phyloP scores from a whole-genome alignment of 352 stramenopile species.

The Phytophthora crassamura region DNA sequence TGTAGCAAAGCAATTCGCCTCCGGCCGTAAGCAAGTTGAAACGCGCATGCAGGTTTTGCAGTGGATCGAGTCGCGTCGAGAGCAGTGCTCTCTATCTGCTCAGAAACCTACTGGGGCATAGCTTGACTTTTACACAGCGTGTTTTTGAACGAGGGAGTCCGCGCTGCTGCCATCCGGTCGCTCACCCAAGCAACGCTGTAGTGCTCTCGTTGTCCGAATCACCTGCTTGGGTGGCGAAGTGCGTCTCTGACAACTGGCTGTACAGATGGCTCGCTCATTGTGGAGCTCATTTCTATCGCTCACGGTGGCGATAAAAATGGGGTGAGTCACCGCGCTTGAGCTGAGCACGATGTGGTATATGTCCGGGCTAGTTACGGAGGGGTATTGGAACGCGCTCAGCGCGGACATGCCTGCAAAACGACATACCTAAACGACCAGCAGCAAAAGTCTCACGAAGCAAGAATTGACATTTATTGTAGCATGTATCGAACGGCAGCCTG shows the following conservation, averaged over 20 bases:
- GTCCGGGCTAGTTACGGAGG: background rate
- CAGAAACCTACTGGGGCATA: slow-evolving; percentile 12
- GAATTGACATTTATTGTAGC: too few relatives aligned
- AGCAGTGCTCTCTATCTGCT: background rate
- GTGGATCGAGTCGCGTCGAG: too few relatives aligned
- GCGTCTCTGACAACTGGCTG: background rate
- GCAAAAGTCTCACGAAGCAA: too few relatives aligned
- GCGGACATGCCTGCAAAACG: too few relatives aligned
- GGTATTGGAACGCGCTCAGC: background rate
- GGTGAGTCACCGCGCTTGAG: background rate
- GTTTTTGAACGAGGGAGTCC: slow-evolving; percentile 11
- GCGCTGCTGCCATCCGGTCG: slow-evolving; percentile 4
- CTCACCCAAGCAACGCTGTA: background rate
- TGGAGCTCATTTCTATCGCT: slow-evolving; percentile 26
- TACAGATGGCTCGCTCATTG: slow-evolving; percentile 3
- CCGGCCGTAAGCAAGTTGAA: too few relatives aligned
- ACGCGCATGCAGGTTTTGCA: too few relatives aligned
- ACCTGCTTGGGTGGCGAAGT: slow-evolving; percentile 15
- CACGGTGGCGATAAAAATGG: too few relatives aligned
- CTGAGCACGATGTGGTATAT: slow-evolving; percentile 2
- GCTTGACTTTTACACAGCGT: slow-evolving; percentile 21
- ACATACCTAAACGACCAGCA: too few relatives aligned
- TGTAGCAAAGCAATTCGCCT: too few relatives aligned
- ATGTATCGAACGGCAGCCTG: too few relatives aligned
- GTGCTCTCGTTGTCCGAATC: background rate